A percentile compares a stretch with the other conserved stretches of the same genome.
Evolutionary conservation across 768 basidiomycete species (phyloP).

Genomic region (Tephrocybe rancida): DNA sequence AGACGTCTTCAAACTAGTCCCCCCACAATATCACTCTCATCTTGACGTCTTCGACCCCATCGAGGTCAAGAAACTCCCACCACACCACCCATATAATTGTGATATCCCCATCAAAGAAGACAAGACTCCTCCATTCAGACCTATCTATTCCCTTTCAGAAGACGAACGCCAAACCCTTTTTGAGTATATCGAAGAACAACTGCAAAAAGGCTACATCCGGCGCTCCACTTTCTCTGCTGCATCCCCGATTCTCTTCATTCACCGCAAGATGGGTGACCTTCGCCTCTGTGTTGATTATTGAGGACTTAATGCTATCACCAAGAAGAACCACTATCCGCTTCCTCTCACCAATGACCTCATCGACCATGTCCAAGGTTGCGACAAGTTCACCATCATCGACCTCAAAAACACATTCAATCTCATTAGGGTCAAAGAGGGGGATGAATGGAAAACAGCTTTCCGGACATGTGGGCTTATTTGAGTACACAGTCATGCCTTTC

Average conservation of each 20-base stretch:
- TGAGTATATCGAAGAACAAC: constrained; percentile 37
- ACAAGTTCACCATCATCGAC: constrained; percentile 35
- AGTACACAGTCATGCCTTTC: constrained; percentile 40
- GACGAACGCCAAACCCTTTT: constrained; percentile 33
- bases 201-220: constrained; percentile 37
- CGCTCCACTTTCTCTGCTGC: constrained; percentile 30
- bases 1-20: no score
- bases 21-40: not conserved
- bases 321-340: constrained; percentile 30
- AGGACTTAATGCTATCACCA: constrained; percentile 32
- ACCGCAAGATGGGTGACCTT: constrained; percentile 34
- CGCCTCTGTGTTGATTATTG: constrained; percentile 33
- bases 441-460: constrained; percentile 49
- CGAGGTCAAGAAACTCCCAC: constrained; percentile 27
- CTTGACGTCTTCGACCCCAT: constrained; percentile 23
- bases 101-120: constrained; percentile 35
- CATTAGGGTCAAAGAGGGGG: constrained; percentile 36
- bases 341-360: constrained; percentile 33
- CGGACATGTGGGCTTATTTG: constrained; percentile 36
- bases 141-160: constrained; percentile 33
- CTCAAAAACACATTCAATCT: constrained; percentile 39
- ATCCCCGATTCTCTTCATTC: constrained; percentile 35
- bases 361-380: constrained; percentile 27
- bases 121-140: constrained; percentile 31
- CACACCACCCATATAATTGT: constrained; percentile 36